phyloP scores from a whole-genome alignment of 139 green algal genomes.

The Ulvella scutata region DNA sequence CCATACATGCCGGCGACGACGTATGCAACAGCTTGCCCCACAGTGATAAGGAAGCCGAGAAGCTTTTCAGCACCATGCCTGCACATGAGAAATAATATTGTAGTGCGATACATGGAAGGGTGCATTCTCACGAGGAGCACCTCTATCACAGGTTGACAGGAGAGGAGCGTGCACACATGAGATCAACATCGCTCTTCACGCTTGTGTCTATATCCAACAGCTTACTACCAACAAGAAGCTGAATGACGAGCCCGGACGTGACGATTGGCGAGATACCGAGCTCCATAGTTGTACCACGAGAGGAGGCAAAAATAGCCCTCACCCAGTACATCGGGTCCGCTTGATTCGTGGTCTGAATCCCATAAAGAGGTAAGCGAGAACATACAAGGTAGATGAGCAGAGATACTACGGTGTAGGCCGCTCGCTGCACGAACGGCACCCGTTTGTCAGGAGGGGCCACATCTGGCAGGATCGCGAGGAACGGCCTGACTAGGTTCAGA shows the following conservation, averaged over 20 bases:
- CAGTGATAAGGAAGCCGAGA: conserved; percentile 96
- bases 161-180: conserved; percentile 43
- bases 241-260: conserved; percentile 90
- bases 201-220: conserved; percentile 97
- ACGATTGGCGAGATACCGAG: conserved; percentile 95
- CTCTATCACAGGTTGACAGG: no score
- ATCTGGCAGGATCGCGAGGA: conserved; percentile 75
- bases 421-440: conserved; percentile 76
- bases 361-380: conserved; percentile 94
- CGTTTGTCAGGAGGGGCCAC: conserved; percentile 45
- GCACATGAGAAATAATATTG: no score
- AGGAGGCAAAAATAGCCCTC: conserved; percentile 94
- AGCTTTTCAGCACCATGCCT: conserved; percentile 90
- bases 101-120: no score
- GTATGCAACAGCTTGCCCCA: conserved; percentile 98
- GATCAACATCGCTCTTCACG: conserved; percentile 86
- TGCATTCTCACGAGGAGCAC: no score
- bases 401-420: conserved; percentile 82
- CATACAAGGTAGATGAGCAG: conserved; percentile 98
- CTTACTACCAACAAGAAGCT: conserved; percentile 93
- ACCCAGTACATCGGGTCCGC: conserved; percentile 97
- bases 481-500: conserved; percentile 75
- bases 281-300: conserved; percentile 95
- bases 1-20: conserved; percentile 98
- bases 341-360: conserved; percentile 72